Percentiles rank a stretch among this genome's conserved stretches.
Conservation (phyloP, 2,329 filamentous ascomycete species). For the Pezicula neosporulosa region DNA sequence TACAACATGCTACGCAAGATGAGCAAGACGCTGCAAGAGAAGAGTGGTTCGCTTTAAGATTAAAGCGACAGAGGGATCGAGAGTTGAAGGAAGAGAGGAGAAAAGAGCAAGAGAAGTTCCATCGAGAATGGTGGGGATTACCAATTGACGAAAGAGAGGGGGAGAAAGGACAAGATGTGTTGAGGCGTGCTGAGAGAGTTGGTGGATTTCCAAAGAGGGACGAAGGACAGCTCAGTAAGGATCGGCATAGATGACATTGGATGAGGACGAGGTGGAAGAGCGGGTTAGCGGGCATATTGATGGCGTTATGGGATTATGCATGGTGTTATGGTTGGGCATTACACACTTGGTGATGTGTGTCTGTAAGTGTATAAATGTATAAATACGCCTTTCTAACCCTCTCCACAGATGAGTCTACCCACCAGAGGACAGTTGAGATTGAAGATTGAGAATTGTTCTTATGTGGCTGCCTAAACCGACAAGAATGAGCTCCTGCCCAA, state of each 20-base stretch:
- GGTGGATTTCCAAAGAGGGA: slow-evolving; percentile 47
- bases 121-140: slow-evolving; percentile 66
- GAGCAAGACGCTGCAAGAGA: slow-evolving; percentile 86
- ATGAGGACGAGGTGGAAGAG: background rate
- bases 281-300: slow-evolving; percentile 3
- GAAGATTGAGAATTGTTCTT: too few relatives aligned
- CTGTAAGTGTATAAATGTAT: slow-evolving; percentile 16
- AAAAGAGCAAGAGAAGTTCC: slow-evolving; percentile 60
- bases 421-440: too few relatives aligned
- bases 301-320: slow-evolving; percentile 9
- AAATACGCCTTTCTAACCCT: slow-evolving; percentile 11
- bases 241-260: slow-evolving; percentile 27
- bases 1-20: slow-evolving; percentile 74
- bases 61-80: slow-evolving; percentile 65
- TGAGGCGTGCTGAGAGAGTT: slow-evolving; percentile 51
- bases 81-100: slow-evolving; percentile 60
- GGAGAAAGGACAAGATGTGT: slow-evolving; percentile 50
- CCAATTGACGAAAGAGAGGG: slow-evolving; percentile 54
- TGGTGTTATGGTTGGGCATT: slow-evolving; percentile 15
- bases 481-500: too few relatives aligned
- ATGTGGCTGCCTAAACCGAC: too few relatives aligned
- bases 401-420: background rate
- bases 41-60: slow-evolving; percentile 83
- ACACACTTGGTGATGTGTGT: slow-evolving; percentile 6
- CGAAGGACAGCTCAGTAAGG: slow-evolving; percentile 28